These are phyloP conservation scores for Penicillium sp. DNA, from an alignment of 2,329 filamentous ascomycete genomes.

Conservation along the genomic window DNA sequence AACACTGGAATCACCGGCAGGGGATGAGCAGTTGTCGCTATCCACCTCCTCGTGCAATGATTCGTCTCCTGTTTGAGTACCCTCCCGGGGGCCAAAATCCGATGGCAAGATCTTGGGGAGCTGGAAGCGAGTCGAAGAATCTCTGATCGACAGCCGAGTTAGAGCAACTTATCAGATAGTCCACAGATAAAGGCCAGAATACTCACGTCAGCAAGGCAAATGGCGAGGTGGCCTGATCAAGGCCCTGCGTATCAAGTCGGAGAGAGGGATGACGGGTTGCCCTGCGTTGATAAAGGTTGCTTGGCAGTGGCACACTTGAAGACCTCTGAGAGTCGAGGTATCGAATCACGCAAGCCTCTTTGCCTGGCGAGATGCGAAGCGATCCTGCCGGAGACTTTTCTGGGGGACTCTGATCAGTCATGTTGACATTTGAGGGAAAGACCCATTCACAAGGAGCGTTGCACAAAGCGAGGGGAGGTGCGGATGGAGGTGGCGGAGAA, in stretches of 20 bases:
- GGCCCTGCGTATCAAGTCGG: not conserved
- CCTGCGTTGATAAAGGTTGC: not conserved
- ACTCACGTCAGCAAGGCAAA: constrained; percentile 5
- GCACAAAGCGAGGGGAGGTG: not conserved
- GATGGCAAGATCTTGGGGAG: constrained; percentile 11
- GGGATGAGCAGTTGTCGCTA: not conserved
- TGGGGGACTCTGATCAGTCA: constrained; percentile 4
- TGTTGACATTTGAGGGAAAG: not conserved
- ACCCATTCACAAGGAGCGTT: not conserved
- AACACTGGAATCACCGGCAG: not conserved
- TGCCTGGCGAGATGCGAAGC: not conserved
- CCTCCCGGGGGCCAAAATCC: constrained; percentile 3
- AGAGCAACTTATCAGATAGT: not conserved
- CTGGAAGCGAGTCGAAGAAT: constrained; percentile 3
- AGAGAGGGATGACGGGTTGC: not conserved
- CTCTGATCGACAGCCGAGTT: not conserved
- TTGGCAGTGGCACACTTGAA: not conserved
- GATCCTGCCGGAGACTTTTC: not conserved
- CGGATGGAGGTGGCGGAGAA: not conserved
- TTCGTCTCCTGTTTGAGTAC: not conserved
- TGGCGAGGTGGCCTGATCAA: not conserved
- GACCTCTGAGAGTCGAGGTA: not conserved
- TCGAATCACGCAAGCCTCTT: not conserved
- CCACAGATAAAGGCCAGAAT: no score
- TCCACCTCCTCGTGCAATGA: not conserved